A percentile compares a stretch with the other conserved stretches of the same genome.
These are phyloP conservation scores for Eutrema japonicum DNA, from an alignment of 345 rosid species.

Conservation along the genomic window DNA sequence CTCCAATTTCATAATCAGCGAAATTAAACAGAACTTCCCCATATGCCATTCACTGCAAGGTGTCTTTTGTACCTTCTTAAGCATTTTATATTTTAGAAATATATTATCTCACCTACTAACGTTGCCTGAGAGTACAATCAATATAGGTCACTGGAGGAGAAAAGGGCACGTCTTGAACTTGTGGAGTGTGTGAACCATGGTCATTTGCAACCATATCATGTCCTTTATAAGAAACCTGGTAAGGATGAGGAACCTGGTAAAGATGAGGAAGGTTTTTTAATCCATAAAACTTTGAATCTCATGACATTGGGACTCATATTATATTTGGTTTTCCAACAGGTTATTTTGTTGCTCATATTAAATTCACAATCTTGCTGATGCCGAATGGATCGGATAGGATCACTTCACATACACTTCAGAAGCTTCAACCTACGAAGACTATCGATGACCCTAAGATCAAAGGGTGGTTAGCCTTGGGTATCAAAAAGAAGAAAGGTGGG, in stretches of 20 bases:
- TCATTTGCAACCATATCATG: constrained; percentile 93
- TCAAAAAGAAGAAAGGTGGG: constrained; percentile 93
- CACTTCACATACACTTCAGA: constrained; percentile 79
- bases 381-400: constrained; percentile 95
- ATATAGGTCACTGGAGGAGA: constrained; percentile 91
- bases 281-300: background rate
- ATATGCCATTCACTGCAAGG: constrained; percentile 95
- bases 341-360: constrained; percentile 85
- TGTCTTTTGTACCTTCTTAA: constrained; percentile 36
- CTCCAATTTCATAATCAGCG: constrained; percentile 94
- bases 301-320: background rate
- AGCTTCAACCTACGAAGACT: constrained; percentile 72
- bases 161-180: constrained; percentile 89
- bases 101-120: background rate
- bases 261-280: background rate
- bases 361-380: constrained; percentile 92
- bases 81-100: background rate
- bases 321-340: constrained; percentile 46
- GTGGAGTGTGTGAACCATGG: constrained; percentile 99
- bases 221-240: constrained; percentile 96
- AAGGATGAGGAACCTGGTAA: constrained; percentile 58
- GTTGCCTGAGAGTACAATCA: background rate
- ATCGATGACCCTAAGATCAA: constrained; percentile 91
- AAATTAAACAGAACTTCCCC: constrained; percentile 76
- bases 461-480: constrained; percentile 93